phyloP scores from a whole-genome alignment of 73 alveolate genomes.

The Symbiodinium natans region DNA sequence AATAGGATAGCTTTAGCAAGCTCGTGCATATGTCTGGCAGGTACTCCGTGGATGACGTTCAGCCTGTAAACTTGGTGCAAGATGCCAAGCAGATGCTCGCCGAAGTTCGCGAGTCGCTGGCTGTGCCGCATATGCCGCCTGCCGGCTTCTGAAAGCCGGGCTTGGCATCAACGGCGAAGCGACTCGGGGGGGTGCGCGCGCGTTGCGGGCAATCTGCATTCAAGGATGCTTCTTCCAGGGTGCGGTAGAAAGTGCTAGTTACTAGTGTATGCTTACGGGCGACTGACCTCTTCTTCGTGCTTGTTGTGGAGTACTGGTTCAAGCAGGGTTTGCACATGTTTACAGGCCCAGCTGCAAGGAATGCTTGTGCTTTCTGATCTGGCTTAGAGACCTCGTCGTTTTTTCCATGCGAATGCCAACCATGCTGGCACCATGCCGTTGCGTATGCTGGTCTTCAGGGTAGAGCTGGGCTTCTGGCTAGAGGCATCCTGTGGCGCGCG shows the following conservation, averaged over 20 bases:
- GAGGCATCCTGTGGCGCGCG: neutral
- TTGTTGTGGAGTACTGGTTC: too few relatives aligned
- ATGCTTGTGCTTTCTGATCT: neutral
- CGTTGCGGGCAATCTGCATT: conserved; percentile 1
- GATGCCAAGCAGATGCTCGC: conserved; percentile 25
- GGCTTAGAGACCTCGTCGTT: neutral
- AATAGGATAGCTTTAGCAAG: too few relatives aligned
- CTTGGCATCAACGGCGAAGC: too few relatives aligned
- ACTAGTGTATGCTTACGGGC: too few relatives aligned
- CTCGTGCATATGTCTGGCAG: too few relatives aligned
- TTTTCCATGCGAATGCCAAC: neutral
- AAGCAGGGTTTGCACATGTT: too few relatives aligned
- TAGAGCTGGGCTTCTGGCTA: too few relatives aligned
- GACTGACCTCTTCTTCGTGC: too few relatives aligned
- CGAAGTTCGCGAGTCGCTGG: neutral
- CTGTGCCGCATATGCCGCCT: neutral
- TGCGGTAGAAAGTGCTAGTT: neutral
- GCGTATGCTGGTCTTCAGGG: too few relatives aligned
- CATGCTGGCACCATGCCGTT: too few relatives aligned
- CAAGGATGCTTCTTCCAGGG: neutral
- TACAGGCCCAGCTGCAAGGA: neutral
- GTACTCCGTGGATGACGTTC: conserved; percentile 32
- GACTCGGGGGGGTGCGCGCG: too few relatives aligned
- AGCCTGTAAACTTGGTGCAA: neutral
- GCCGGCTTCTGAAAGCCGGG: neutral